phyloP scores from a whole-genome alignment of 2,329 filamentous ascomycete species.

The Blumeria hordei region DNA sequence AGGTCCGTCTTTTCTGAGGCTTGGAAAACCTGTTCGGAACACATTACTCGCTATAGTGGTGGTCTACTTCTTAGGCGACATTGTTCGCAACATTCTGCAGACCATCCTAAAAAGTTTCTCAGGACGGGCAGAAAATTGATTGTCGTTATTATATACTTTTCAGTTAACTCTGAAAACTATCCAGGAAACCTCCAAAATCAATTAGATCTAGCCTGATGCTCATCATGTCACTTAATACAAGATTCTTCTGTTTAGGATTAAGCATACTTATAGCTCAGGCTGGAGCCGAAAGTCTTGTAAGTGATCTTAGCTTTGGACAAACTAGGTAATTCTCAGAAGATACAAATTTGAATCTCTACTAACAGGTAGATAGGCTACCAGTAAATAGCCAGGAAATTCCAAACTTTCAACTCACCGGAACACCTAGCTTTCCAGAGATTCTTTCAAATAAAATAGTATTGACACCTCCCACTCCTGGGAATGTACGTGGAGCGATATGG shows the following conservation, averaged over 20 bases:
- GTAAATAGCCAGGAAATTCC: constrained; percentile 5
- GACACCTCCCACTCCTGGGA: constrained; percentile 69
- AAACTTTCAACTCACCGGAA: constrained; percentile 15
- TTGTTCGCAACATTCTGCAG: constrained; percentile 16
- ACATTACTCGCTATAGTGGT: constrained; percentile 24
- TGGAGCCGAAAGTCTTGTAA: constrained; percentile 6
- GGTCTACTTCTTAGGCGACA: constrained; percentile 14
- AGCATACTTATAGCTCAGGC: no score
- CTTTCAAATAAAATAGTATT: constrained; percentile 82
- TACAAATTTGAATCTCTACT: no score
- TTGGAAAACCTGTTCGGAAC: constrained; percentile 25
- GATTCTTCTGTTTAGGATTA: no score
- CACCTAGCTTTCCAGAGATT: constrained; percentile 30
- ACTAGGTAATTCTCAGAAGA: constrained; percentile 9
- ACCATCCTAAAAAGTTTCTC: constrained; percentile 11
- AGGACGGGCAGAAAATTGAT: constrained; percentile 3
- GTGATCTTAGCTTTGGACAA: constrained; percentile 22
- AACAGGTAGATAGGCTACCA: no score
- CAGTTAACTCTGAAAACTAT: no score
- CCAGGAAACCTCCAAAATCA: no score
- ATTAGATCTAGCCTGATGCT: no score
- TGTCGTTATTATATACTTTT: no score
- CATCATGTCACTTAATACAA: no score
- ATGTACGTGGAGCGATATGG: constrained; percentile 68
- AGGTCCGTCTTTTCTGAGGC: constrained; percentile 21